Evolutionary conservation across 176 grass and related monocot species (phyloP), one percentile per base, ranked within the genome.

Genomic region (Avena atlantica): DNA sequence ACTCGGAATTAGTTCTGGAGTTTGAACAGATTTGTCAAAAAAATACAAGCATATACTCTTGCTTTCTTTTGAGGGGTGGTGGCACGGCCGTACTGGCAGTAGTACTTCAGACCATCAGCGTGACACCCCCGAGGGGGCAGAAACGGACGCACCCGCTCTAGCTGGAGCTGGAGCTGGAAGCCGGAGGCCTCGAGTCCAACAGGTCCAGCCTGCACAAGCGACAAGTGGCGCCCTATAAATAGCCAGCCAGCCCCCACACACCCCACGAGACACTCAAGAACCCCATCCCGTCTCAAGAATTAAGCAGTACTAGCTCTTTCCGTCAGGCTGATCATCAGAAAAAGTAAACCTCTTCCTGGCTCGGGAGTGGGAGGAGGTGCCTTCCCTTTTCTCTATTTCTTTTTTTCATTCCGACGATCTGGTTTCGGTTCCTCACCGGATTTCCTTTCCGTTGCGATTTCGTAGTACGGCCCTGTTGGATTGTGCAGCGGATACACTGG

Each of bases 271-370:
- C 72, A 29, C 73, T 76, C 73, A 76, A 76, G 74, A 55, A 55
- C 74, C 50, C 24, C 49, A 0, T 13, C 3, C 29, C 70, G 20
- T 44, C n/a, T 49, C 74, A 55, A 76, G 74, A 56, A 76, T 76
- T 76, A 76, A 76, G 50, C 74, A 12, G 40, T 7, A 34, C 31
- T 34, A 42, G 50, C 8, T 37, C 15, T 19, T 76, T 55, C 8
- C 49, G 74, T 76, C 74, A 76, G 74, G 50, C 10, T 76, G 49
- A 55, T 76, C 74, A 55, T 76, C 74, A 55, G 48, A 53, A 11
- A 76, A 55, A 25, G 71, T 72, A 74, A 24, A 17, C 21, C 40
- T 70, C 27, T 34, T 34, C 27, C 24, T 27, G 6, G 7, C 29
- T 12, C 6, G 40, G 40, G 40, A 42, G 40, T 42, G 6, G 40